phyloP scores from a whole-genome alignment of 495 filamentous ascomycete genomes.

The Trichoderma orchidacearum region DNA sequence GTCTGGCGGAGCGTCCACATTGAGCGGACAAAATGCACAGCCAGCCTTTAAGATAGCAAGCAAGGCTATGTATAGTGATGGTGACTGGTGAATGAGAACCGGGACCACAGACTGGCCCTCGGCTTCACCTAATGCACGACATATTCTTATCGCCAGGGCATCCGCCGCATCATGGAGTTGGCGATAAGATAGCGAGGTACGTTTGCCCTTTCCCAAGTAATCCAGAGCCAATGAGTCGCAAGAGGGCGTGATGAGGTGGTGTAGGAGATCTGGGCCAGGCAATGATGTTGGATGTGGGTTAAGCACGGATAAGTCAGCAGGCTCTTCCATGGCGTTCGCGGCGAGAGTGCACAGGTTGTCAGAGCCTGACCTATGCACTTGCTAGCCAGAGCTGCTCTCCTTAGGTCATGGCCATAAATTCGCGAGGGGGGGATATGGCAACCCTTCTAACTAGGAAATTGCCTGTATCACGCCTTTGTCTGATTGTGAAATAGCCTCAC shows the following conservation, averaged over 20 bases:
- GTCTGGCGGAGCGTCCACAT: slow-evolving; percentile 56
- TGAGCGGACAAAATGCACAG: slow-evolving; percentile 67
- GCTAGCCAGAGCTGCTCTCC: background rate
- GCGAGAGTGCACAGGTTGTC: background rate
- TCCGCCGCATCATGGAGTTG: slow-evolving; percentile 44
- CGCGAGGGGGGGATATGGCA: too few species aligned
- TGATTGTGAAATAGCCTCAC: background rate
- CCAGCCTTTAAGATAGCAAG: slow-evolving; percentile 65
- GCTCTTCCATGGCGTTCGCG: background rate
- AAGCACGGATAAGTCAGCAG: slow-evolving; percentile 38
- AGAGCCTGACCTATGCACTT: background rate
- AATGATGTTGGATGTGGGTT: slow-evolving; percentile 42
- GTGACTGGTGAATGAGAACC: slow-evolving; percentile 54
- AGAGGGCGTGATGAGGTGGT: slow-evolving; percentile 37
- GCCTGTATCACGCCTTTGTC: background rate
- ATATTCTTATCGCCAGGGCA: slow-evolving; percentile 35
- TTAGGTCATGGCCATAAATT: background rate
- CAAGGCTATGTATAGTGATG: slow-evolving; percentile 55
- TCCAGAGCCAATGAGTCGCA: slow-evolving; percentile 27
- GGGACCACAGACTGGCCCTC: slow-evolving; percentile 43
- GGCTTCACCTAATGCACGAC: slow-evolving; percentile 8
- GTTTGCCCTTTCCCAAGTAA: slow-evolving; percentile 35
- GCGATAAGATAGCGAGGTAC: slow-evolving; percentile 37
- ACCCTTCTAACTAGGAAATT: background rate
- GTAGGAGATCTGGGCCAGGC: slow-evolving; percentile 48